These are phyloP conservation scores for Gossypium turneri DNA, from an alignment of 345 rosid genomes.

Conservation along the genomic window DNA sequence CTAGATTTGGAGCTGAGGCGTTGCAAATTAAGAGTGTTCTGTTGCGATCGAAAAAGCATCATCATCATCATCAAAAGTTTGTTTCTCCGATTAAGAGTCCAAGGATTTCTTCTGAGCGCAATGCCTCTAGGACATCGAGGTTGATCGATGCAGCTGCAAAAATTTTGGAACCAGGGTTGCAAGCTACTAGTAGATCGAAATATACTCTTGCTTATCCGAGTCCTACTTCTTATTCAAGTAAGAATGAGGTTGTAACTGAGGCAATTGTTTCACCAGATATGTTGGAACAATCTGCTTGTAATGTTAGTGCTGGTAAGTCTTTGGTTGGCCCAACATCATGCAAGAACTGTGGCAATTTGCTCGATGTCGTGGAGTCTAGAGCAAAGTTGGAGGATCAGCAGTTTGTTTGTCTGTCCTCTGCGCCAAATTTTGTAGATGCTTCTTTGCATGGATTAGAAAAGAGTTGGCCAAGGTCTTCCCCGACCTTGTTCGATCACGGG, in stretches of 20 bases:
- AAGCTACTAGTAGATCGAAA: slow-evolving; percentile 55
- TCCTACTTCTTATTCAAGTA: slow-evolving; percentile 23
- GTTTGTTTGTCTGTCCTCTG: slow-evolving; percentile 20
- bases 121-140: slow-evolving; percentile 54
- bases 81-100: slow-evolving; percentile 67
- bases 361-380: slow-evolving; percentile 39
- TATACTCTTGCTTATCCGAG: slow-evolving; percentile 44
- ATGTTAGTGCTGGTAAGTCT: slow-evolving; percentile 24
- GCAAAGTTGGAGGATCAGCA: slow-evolving; percentile 26
- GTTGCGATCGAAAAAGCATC: slow-evolving; percentile 59
- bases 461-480: slow-evolving; percentile 24
- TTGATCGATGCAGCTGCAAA: slow-evolving; percentile 78
- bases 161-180: slow-evolving; percentile 87
- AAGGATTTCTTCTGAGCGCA: slow-evolving; percentile 45
- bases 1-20: slow-evolving; percentile 79
- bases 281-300: slow-evolving; percentile 23
- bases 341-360: slow-evolving; percentile 59
- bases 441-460: slow-evolving; percentile 24
- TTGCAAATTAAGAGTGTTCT: slow-evolving; percentile 71
- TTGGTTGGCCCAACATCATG: slow-evolving; percentile 44
- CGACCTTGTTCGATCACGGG: slow-evolving; percentile 25
- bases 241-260: slow-evolving; percentile 26
- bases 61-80: slow-evolving; percentile 41
- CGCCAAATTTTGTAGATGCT: slow-evolving; percentile 17
- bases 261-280: slow-evolving; percentile 28